phyloP scores from a whole-genome alignment of 1,284 basidiomycete species.

The Papiliotrema nemorosa region DNA sequence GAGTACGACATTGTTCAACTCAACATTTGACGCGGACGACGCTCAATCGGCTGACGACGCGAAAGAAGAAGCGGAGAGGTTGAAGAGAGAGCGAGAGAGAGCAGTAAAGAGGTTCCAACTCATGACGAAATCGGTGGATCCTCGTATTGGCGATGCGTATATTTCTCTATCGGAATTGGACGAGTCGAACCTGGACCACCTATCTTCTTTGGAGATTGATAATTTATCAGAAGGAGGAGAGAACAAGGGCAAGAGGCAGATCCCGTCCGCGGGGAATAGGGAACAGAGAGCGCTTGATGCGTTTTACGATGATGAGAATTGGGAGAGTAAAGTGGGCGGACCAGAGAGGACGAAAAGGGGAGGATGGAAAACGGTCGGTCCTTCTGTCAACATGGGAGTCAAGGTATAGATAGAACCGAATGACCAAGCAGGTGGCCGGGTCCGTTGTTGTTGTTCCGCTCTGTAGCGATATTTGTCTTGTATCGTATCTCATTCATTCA shows the following conservation, averaged over 20 bases:
- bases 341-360: constrained; percentile 9
- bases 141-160: constrained; percentile 28
- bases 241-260: constrained; percentile 4
- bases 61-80: constrained; percentile 9
- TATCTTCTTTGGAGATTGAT: constrained; percentile 14
- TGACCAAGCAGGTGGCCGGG: background rate
- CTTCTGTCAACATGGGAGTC: constrained; percentile 3
- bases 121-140: constrained; percentile 36
- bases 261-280: constrained; percentile 6
- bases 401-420: background rate
- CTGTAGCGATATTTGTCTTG: background rate
- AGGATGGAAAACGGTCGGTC: constrained; percentile 28
- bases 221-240: constrained; percentile 12
- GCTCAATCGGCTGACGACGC: background rate
- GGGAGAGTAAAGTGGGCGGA: constrained; percentile 20
- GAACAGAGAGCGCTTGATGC: constrained; percentile 28
- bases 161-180: constrained; percentile 20
- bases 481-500: background rate
- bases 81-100: constrained; percentile 19
- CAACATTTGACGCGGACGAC: background rate
- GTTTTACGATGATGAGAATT: constrained; percentile 35
- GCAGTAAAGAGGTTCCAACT: constrained; percentile 42
- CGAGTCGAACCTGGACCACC: constrained; percentile 4
- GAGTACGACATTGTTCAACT: background rate
- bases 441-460: background rate